Evolutionary conservation across 139 green algal genomes (phyloP).

Genomic region (Choricystis sp.): DNA sequence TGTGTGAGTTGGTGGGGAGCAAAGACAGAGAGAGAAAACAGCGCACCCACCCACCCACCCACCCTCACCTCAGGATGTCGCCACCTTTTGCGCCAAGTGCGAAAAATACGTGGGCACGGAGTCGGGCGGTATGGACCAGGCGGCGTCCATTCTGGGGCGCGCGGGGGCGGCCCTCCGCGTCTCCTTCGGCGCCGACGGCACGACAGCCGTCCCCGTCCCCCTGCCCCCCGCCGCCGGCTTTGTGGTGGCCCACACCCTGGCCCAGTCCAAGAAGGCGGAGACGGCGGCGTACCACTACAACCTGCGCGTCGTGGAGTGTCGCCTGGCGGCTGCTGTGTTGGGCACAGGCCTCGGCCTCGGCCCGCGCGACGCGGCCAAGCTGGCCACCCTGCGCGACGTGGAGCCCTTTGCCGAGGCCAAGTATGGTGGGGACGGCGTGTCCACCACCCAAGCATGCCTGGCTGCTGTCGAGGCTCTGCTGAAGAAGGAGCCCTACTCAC

Average conservation of each 20-base stretch:
- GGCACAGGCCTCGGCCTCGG: conserved; percentile 7
- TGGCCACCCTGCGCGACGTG: conserved; percentile 27
- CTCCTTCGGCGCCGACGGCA: conserved; percentile 54
- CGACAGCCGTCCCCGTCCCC: conserved; percentile 63
- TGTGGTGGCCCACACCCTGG: conserved; percentile 86
- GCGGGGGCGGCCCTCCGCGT: conserved; percentile 51
- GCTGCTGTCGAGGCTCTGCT: conserved; percentile 38
- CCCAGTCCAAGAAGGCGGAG: conserved; percentile 83
- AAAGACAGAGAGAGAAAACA: too few relatives aligned
- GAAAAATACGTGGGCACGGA: conserved; percentile 68
- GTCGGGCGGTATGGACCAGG: conserved; percentile 95
- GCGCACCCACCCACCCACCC: background rate
- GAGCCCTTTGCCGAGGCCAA: conserved; percentile 20
- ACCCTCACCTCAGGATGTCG: conserved; percentile 39
- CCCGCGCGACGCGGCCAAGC: too few relatives aligned
- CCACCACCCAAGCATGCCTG: conserved; percentile 2
- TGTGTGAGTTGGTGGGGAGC: too few relatives aligned
- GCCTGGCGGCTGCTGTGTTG: conserved; percentile 64
- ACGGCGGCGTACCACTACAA: conserved; percentile 76
- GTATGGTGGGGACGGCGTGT: conserved; percentile 5
- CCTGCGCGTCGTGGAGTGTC: conserved; percentile 81
- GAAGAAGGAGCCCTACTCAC: conserved; percentile 22
- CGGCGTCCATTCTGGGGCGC: conserved; percentile 79
- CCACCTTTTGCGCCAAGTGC: conserved; percentile 62
- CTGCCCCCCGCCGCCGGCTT: conserved; percentile 70